Base-by-base conservation (phyloP, 805 yeast species). In the Metschnikowia bowlesiae region DNA sequence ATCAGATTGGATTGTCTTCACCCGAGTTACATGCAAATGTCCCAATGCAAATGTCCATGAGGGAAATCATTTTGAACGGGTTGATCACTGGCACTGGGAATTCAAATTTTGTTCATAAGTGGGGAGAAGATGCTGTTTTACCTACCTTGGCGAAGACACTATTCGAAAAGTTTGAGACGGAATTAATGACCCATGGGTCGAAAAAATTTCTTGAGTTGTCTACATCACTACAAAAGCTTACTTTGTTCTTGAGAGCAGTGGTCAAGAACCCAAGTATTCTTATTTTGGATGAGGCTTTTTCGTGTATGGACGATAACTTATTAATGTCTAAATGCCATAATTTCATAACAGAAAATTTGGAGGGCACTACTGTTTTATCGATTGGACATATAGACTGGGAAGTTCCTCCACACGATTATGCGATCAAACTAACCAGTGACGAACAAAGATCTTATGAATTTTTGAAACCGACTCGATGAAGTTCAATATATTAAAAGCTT, bases 1-100 rank as follows among this genome's bases (percentile, higher is more conserved):
- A 79, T 41, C 61, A 66, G n/a, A 87, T 94, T 48, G 97, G 97
- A 0, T 83, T 87, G 58, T 78, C 95, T 0, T 87, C 97, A 1
- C 99, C 99, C 1, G 99, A 92, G 65, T 69, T 92, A 34, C 98
- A 92, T 63, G 84, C 96, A 0, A 76, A 90, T n/a, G 87, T 89
- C 54, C 95, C 96, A 0, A 67, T 67, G 3, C 35, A 53, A 10
- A 58, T 82, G 49, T 76, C 83, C 0, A 80, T 83, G 49, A 62
- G 61, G 33, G 74, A 87, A 34, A 72, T 88, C 0, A 74, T 92
- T 5, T 63, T 84, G 8, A 87, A 95, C 6, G 98, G 97, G 0
- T 81, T 78, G 56, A 71, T 80, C 2, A 52, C 50, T 26, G 64
- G 69, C 47, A 82, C 82, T n/a, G 94, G 92, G 0, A 81, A 84